These are phyloP conservation scores for Aspergillus hortae DNA, from an alignment of 2,329 filamentous ascomycete genomes.

Conservation along the genomic window DNA sequence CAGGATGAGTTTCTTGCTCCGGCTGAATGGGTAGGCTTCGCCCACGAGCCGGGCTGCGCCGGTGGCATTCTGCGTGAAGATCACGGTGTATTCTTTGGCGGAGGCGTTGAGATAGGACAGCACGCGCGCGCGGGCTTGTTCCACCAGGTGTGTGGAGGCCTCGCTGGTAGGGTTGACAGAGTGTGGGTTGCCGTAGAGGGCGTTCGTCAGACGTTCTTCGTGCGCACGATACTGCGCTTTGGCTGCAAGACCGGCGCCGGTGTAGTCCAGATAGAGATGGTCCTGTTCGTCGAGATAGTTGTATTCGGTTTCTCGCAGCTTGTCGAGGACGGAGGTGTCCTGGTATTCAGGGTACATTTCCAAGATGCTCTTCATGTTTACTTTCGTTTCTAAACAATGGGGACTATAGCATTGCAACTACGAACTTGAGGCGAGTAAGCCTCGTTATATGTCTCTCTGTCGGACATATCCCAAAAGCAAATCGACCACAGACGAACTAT, in stretches of 20 bases:
- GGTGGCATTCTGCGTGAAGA: conserved; percentile 10
- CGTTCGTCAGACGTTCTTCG: conserved; percentile 3
- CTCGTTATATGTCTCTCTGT: too few relatives aligned
- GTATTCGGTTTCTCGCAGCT: conserved; percentile 8
- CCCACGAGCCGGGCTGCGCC: conserved; percentile 8
- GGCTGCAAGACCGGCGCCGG: conserved; percentile 6
- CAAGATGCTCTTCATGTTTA: background rate
- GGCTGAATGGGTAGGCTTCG: conserved; percentile 6
- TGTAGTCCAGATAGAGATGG: conserved; percentile 10
- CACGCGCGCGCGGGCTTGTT: conserved; percentile 6
- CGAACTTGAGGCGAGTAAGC: too few relatives aligned
- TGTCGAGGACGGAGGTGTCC: conserved; percentile 1
- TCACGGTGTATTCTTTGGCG: conserved; percentile 7
- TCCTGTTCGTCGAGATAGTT: conserved; percentile 9
- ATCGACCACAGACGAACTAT: too few relatives aligned
- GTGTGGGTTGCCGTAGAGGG: conserved; percentile 8
- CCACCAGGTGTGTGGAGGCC: conserved; percentile 5
- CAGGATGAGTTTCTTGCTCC: conserved; percentile 3
- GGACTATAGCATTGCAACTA: too few relatives aligned
- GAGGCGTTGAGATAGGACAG: conserved; percentile 6
- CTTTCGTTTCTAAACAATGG: too few relatives aligned
- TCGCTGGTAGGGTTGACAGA: conserved; percentile 9
- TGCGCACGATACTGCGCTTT: conserved; percentile 7
- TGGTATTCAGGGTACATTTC: conserved; percentile 7
- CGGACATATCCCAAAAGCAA: too few relatives aligned